Evolutionary conservation across 2,329 filamentous ascomycete genomes (phyloP).

Genomic region (Aspergillus texensis): DNA sequence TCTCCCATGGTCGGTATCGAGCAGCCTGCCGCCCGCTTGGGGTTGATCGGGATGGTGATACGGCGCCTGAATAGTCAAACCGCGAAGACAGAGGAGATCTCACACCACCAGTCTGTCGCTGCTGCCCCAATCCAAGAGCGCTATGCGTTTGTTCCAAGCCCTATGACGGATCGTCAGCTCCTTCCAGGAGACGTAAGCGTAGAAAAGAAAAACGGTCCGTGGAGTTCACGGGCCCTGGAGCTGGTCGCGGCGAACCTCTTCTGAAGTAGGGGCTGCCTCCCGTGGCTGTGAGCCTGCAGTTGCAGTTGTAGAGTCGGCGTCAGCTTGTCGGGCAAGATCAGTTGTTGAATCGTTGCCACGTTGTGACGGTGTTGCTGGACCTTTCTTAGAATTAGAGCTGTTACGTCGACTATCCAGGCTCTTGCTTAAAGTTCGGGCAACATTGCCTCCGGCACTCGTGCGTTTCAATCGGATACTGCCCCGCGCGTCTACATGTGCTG

Average conservation of each 20-base stretch:
- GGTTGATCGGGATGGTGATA: constrained; percentile 30
- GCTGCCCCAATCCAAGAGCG: constrained; percentile 5
- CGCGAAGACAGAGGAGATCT: constrained; percentile 23
- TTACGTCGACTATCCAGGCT: constrained; percentile 89
- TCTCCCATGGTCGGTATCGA: constrained; percentile 44
- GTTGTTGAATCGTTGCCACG: constrained; percentile 37
- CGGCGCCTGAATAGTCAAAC: constrained; percentile 13
- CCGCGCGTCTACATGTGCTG: constrained; percentile 82
- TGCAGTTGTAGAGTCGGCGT: constrained; percentile 33
- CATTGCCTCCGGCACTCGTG: constrained; percentile 66
- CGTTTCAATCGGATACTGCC: constrained; percentile 62
- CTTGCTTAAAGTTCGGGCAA: constrained; percentile 78
- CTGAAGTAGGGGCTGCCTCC: constrained; percentile 45
- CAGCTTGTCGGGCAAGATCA: constrained; percentile 39
- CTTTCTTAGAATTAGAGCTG: constrained; percentile 82
- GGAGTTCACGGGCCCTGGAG: constrained; percentile 45
- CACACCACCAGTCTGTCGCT: constrained; percentile 2
- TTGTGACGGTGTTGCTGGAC: constrained; percentile 41
- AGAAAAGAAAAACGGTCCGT: constrained; percentile 15
- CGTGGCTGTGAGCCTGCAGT: constrained; percentile 31
- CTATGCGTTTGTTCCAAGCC: constrained; percentile 18
- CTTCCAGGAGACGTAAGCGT: constrained; percentile 11
- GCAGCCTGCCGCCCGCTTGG: constrained; percentile 24
- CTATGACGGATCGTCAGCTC: constrained; percentile 28
- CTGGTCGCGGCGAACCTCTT: constrained; percentile 53